Evolutionary conservation across 192 early-diverging fungal species (phyloP), one percentile per base, ranked within the genome.

Genomic region (Coemansia furcata): DNA sequence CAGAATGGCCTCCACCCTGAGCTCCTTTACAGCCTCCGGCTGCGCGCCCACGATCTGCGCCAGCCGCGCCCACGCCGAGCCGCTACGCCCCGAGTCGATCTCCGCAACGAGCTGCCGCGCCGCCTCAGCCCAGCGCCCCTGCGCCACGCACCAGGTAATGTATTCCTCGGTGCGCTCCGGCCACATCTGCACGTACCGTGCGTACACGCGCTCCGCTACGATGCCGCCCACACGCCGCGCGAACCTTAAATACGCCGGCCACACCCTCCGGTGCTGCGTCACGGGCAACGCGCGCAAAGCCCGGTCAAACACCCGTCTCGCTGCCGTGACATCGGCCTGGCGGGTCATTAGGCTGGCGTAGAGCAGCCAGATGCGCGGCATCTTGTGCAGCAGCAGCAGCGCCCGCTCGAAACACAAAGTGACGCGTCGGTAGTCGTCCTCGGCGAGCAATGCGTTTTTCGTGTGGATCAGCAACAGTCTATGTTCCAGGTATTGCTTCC

Each of bases 331-430:
- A 52, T 86, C 80, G 2, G 89, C 85, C 62, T 93, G 92, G 21
- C 85, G 60, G 83, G 87, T 15, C 42, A 93, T 67, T 64, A 93
- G 91, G 29, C 76, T 66, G 32, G 84, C 68, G 71, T 95, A 99
- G 40, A 86, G 85, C 3, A 92, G 66, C 98, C 98, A 99, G 42
- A 99, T 88, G 30, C 93, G 79, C 12, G 97, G 96, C 89, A 97
- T 97, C 86, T 95, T 97, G 86, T 97, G 95, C 66, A 95, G 85
- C 6, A 94, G 77, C n/a, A 98, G 85, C 50, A 99, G 80, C 6
- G 92, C 85, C 7, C 94, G 74, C 70, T 98, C 96, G 68, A 91
- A 99, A 62, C 91, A 93, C 69, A 86, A 67, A 63, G 88, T 90
- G 4, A 92, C 85, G 21, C 83, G 77, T 19, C 83, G 73, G 80